Conservation (phyloP, 2,329 filamentous ascomycete species). For the Fusarium chaquense region DNA sequence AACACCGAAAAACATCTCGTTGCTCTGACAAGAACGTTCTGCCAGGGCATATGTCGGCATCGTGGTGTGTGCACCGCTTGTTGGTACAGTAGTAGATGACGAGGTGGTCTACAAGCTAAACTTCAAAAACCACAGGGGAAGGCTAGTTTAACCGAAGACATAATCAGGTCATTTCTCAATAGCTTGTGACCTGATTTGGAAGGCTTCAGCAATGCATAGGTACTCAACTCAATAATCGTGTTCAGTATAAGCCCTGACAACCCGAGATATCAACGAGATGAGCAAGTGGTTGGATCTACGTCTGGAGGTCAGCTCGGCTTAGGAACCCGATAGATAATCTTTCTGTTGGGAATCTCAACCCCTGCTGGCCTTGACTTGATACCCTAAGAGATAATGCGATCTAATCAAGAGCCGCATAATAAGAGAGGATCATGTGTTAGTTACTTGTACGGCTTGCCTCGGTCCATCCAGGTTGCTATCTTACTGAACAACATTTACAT, state of each 20-base stretch:
- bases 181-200: background rate
- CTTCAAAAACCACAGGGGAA: background rate
- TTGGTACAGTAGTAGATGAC: background rate
- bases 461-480: slow-evolving; percentile 6
- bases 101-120: background rate
- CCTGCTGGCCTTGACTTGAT: slow-evolving; percentile 1
- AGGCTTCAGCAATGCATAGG: background rate
- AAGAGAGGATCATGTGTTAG: slow-evolving; percentile 7
- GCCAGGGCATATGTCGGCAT: slow-evolving; percentile 19
- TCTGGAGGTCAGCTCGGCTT: slow-evolving; percentile 14
- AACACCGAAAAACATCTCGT: slow-evolving; percentile 19
- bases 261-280: slow-evolving; percentile 23
- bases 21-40: background rate
- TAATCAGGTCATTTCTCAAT: background rate
- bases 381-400: background rate
- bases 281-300: slow-evolving; percentile 11
- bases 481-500: background rate
- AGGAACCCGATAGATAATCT: slow-evolving; percentile 14
- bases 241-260: background rate
- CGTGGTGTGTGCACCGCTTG: slow-evolving; percentile 25
- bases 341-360: slow-evolving; percentile 19
- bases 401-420: slow-evolving; percentile 2
- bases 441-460: slow-evolving; percentile 23
- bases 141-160: slow-evolving; percentile 13
- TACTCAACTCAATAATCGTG: slow-evolving; percentile 2